These are phyloP conservation scores for Tillandsia fasciculata DNA, from an alignment of 176 grass and related monocot species.

Conservation along the genomic window DNA sequence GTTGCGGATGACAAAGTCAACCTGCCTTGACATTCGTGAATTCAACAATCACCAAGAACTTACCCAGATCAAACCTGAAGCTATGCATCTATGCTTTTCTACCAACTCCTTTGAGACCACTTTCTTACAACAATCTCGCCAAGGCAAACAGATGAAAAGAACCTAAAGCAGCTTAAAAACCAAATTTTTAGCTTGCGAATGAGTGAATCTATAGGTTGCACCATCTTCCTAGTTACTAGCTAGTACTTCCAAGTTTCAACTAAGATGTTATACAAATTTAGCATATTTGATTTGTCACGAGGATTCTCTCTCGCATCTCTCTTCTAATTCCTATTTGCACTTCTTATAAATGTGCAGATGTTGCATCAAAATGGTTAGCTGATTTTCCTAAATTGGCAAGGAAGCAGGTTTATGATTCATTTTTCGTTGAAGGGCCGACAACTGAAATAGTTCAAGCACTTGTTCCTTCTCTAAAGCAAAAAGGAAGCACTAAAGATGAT, in stretches of 20 bases:
- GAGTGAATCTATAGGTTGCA: background rate
- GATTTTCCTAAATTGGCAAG: constrained; percentile 38
- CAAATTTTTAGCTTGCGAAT: too few relatives aligned
- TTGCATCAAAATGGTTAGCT: constrained; percentile 66
- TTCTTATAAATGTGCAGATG: constrained; percentile 49
- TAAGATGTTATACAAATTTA: background rate
- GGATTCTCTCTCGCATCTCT: constrained; percentile 11
- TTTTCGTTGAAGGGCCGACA: constrained; percentile 75
- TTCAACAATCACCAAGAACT: too few relatives aligned
- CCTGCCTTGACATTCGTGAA: too few relatives aligned
- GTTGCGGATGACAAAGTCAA: too few relatives aligned
- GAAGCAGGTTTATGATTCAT: constrained; percentile 78
- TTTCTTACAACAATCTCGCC: too few relatives aligned
- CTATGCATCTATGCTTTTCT: too few relatives aligned
- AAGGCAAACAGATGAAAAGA: too few relatives aligned
- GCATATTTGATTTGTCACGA: constrained; percentile 20
- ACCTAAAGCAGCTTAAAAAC: too few relatives aligned
- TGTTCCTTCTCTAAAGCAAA: constrained; percentile 56
- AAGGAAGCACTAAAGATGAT: constrained; percentile 53
- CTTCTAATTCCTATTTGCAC: constrained; percentile 16
- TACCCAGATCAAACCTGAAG: too few relatives aligned
- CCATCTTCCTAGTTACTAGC: background rate
- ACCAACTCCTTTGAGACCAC: too few relatives aligned
- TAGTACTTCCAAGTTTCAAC: background rate
- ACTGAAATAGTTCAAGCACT: constrained; percentile 75